These are phyloP conservation scores for Penicillium glabrum DNA, from an alignment of 2,329 filamentous ascomycete genomes.

Conservation along the genomic window DNA sequence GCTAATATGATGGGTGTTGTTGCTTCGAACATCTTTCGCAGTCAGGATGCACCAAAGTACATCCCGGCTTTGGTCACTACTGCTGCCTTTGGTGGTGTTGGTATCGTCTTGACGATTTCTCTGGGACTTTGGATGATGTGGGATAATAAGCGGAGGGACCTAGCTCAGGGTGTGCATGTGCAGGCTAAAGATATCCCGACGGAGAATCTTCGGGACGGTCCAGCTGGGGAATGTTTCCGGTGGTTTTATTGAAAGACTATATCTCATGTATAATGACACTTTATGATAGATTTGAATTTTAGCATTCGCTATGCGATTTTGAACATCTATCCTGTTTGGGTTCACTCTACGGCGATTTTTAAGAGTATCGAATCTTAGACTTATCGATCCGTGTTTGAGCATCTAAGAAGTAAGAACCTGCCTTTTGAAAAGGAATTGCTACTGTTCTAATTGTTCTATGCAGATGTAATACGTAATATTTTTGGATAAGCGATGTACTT, in stretches of 20 bases:
- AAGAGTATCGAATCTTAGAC: no score
- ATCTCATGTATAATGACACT: slow-evolving; percentile 10
- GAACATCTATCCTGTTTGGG: neutral
- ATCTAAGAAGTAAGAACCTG: neutral
- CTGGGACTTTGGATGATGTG: slow-evolving; percentile 47
- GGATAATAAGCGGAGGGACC: slow-evolving; percentile 61
- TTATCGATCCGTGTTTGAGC: neutral
- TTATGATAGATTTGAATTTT: neutral
- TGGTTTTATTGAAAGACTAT: slow-evolving; percentile 46
- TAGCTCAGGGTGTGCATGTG: slow-evolving; percentile 53
- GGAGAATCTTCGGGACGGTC: slow-evolving; percentile 52
- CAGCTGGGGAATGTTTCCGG: slow-evolving; percentile 50
- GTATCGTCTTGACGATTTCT: slow-evolving; percentile 52
- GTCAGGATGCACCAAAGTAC: slow-evolving; percentile 62
- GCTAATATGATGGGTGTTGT: slow-evolving; percentile 73
- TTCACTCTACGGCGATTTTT: neutral
- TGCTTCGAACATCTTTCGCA: slow-evolving; percentile 62
- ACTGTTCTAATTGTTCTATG: neutral
- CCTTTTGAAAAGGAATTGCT: neutral
- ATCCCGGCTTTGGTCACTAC: slow-evolving; percentile 61
- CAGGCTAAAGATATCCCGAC: slow-evolving; percentile 56
- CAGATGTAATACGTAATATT: neutral
- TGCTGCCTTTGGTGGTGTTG: slow-evolving; percentile 51
- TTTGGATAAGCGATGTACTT: neutral
- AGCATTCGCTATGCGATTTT: no score